Base-by-base conservation (phyloP, 169 alveolate species). In the Cyclospora cayetanensis region DNA sequence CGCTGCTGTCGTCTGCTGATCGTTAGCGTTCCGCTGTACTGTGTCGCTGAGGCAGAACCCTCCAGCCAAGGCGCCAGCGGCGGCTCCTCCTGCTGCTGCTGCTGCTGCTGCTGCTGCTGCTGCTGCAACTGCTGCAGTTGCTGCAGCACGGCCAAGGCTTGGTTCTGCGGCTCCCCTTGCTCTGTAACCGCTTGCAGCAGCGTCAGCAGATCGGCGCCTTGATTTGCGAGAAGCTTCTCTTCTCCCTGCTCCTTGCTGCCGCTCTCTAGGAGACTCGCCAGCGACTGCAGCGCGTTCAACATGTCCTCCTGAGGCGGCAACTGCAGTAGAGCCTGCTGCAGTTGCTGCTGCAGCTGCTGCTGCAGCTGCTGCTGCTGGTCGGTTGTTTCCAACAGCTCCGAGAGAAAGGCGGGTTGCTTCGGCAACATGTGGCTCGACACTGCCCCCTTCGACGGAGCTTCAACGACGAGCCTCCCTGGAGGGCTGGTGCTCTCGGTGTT, bases 311-410 rank as follows among this genome's bases (percentile, higher is more conserved):
- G 63, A 50, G 63, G 63, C 27, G 12, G 12, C 22, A 46, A 22
- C 60, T 15, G 60, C 60, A 15, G 60, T 22, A 15, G 60, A 12
- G 11, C 25, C 60, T 12, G 60, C 25, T 22, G 11, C 20, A 15
- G 60, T 22, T 46, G 37, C 74, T 60, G 74, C 74, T 60, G 63
- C 63, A 18, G 74, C 37, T 60, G 74, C 74, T 18, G 74, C 74
- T 60, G 74, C 74, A n/a, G 72, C 74, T 60, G 74, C 74, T 60
- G n/a, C 74, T 4, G 74, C 74, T 4, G 74, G 12, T 4, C 2
- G 63, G 63, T 50, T n/a, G 12, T n/a, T 50, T 18, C 63, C 63
- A 50, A n/a, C n/a, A n/a, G n/a, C n/a, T n/a, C n/a, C n/a, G n/a
- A n/a, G n/a, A n/a, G n/a, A n/a, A n/a, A n/a, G n/a, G n/a, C n/a